Conservation (phyloP, 2,329 filamentous ascomycete species). For the Colletotrichum sp. region DNA sequence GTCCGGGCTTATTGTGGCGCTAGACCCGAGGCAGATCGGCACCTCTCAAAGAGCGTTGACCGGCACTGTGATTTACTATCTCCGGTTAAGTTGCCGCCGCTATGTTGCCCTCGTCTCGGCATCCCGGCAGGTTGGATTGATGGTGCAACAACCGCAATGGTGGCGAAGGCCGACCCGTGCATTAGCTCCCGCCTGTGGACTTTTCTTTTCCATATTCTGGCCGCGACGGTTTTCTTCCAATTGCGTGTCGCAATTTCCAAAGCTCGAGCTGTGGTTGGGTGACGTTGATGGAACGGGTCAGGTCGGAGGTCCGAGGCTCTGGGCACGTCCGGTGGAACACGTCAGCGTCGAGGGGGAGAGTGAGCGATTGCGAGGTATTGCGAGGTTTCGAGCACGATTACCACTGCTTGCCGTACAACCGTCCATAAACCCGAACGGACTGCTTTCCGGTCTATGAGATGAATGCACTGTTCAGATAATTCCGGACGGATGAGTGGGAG, state of each 20-base stretch:
- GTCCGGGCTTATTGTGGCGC: not conserved
- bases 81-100: not conserved
- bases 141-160: not conserved
- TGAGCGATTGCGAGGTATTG: not conserved
- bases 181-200: conserved; percentile 6
- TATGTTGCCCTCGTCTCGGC: not conserved
- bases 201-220: not conserved
- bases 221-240: not conserved
- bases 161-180: conserved; percentile 13
- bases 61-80: not conserved
- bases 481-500: not conserved
- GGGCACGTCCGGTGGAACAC: not conserved
- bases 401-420: not conserved
- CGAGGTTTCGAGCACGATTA: not conserved
- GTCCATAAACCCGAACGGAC: not conserved
- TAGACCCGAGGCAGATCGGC: not conserved
- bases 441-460: not conserved
- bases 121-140: not conserved
- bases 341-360: not conserved
- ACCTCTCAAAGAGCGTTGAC: not conserved
- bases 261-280: not conserved
- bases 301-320: not conserved
- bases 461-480: not conserved
- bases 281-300: not conserved
- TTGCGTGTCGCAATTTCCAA: not conserved